Base-by-base conservation (phyloP, 1,284 basidiomycete genomes). In the Ceratobasidium theobromae region DNA sequence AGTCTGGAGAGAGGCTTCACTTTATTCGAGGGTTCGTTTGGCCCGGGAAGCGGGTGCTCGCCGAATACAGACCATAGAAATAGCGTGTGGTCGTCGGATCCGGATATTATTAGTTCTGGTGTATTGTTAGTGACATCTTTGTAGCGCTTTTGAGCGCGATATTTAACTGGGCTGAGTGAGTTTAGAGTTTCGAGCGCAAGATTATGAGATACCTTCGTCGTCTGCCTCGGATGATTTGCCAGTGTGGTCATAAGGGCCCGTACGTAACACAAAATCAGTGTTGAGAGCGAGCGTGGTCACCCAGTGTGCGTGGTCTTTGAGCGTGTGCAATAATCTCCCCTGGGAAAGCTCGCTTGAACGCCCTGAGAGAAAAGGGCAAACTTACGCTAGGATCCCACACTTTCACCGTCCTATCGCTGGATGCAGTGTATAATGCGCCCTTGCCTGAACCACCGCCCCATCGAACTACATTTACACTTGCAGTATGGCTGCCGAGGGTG, bases 251-350 rank as follows among this genome's bases (percentile, higher is more conserved):
- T 91, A 99, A 0, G 96, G 94, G 0, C 97, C 96, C 0, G 96
- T 98, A 2, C 95, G 87, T 8, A 98, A 82, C 14, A 96, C 86
- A 74, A 95, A 98, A 75, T 99, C 96, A 14, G 95, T 97, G 73
- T 94, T 96, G 65, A 99, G 82, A 1, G 96, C 89, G 52, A 99
- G 85, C 0, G 95, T 98, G 49, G 95, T 99, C 21, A 99, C 96
- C 96, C 95, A 98, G 74, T 99, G 97, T 0, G 95, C 95, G 73
- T 99, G 97, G 70, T 98, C 95, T 76, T 90, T 93, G 28, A 99
- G 80, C 0, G 87, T 88, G 82, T 88, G 81, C 52, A 91, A 73
- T 48, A 80, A 80, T 71, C 79, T 83, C 0, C 87, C 89, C 85
- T 88, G 62, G n/a, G 66, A 55, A 27, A 41, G 23, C 23, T 30